phyloP scores from a whole-genome alignment of 31 red algal genomes.

The Endocladia muricata region DNA sequence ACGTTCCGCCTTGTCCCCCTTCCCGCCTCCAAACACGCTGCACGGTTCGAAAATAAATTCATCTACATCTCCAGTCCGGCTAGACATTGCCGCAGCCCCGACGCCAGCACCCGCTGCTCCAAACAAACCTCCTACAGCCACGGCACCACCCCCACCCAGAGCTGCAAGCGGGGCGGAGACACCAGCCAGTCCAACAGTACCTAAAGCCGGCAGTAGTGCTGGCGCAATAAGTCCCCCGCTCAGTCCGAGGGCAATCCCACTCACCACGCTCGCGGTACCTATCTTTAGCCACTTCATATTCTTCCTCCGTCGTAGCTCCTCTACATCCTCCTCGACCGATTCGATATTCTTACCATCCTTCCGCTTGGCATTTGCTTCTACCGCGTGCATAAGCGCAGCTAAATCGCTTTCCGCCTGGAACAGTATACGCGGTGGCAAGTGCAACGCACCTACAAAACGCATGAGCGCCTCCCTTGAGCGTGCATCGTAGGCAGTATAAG shows the following conservation, averaged over 20 bases:
- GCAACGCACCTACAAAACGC: slow-evolving; percentile 32
- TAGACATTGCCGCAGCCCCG: slow-evolving; percentile 63
- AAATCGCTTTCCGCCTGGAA: slow-evolving; percentile 44
- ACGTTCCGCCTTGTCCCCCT: background rate
- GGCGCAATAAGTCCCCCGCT: slow-evolving; percentile 64
- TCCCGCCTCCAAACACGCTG: slow-evolving; percentile 7
- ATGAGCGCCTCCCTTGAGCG: slow-evolving; percentile 41
- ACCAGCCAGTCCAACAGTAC: slow-evolving; percentile 50
- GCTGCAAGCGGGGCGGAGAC: slow-evolving; percentile 53
- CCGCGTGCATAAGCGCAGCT: slow-evolving; percentile 24
- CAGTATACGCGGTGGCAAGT: slow-evolving; percentile 44
- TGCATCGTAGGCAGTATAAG: slow-evolving; percentile 44
- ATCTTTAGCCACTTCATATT: slow-evolving; percentile 60
- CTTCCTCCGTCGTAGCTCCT: slow-evolving; percentile 9
- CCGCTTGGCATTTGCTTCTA: slow-evolving; percentile 11
- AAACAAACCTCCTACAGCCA: slow-evolving; percentile 56
- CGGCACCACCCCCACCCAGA: slow-evolving; percentile 44
- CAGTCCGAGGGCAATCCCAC: slow-evolving; percentile 48
- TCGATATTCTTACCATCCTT: slow-evolving; percentile 46
- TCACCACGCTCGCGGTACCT: slow-evolving; percentile 41
- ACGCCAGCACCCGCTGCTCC: slow-evolving; percentile 68
- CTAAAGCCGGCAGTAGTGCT: slow-evolving; percentile 51
- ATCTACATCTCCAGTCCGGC: slow-evolving; percentile 46
- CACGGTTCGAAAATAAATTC: slow-evolving; percentile 63
- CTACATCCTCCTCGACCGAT: slow-evolving; percentile 40